phyloP scores from a whole-genome alignment of 2,329 filamentous ascomycete species.

The Colletotrichum cuscutae region DNA sequence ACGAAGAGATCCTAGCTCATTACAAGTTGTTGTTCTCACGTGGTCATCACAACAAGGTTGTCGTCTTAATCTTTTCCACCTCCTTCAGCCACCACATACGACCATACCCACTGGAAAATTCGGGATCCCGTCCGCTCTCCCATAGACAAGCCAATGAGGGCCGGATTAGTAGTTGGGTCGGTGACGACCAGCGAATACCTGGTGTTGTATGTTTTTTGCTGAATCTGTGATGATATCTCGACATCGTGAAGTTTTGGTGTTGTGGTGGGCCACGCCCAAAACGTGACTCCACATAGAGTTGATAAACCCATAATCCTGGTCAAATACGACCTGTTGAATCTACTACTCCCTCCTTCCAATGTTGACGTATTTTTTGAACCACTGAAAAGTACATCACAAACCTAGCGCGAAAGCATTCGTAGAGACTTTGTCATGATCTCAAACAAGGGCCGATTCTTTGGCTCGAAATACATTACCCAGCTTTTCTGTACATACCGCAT shows the following conservation, averaged over 20 bases:
- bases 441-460: neutral
- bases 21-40: neutral
- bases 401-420: too few species aligned
- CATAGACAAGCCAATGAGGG: neutral
- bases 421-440: neutral
- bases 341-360: neutral
- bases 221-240: neutral
- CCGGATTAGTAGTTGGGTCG: neutral
- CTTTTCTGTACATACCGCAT: neutral
- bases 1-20: neutral
- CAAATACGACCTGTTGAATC: neutral
- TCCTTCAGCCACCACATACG: neutral
- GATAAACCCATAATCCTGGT: neutral
- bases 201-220: neutral
- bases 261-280: neutral
- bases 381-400: neutral
- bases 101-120: neutral
- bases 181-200: neutral
- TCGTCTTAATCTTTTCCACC: neutral
- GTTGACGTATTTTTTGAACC: neutral
- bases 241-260: neutral
- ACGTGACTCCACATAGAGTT: neutral
- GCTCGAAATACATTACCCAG: neutral
- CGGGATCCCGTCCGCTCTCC: neutral
- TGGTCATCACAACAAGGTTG: neutral